These are phyloP conservation scores for Naganishia antarctica DNA, from an alignment of 768 basidiomycete species.

Conservation along the genomic window DNA sequence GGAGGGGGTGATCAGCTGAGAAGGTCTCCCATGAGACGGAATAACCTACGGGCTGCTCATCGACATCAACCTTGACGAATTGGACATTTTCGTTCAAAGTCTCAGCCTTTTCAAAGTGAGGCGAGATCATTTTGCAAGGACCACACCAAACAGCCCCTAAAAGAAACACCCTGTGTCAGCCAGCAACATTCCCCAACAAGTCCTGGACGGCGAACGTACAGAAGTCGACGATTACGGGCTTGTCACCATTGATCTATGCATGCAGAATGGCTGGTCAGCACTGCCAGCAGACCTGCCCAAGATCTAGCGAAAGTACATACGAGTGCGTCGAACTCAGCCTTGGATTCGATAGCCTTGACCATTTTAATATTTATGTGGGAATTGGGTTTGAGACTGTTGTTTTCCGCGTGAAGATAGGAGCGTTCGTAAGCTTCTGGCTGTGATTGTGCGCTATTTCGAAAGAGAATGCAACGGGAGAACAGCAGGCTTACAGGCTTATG, in stretches of 20 bases:
- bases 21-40: neutral
- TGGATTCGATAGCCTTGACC: constrained; percentile 46
- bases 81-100: constrained; percentile 40
- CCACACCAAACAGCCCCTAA: constrained; percentile 44
- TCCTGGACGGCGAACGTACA: constrained; percentile 21
- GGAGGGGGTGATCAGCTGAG: neutral
- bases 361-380: constrained; percentile 31
- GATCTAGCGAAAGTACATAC: constrained; percentile 29
- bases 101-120: constrained; percentile 49
- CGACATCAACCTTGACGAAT: constrained; percentile 51
- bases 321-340: constrained; percentile 42
- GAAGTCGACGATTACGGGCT: constrained; percentile 46
- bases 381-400: neutral
- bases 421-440: neutral
- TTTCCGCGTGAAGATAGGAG: neutral
- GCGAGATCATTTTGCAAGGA: constrained; percentile 50
- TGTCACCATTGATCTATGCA: constrained; percentile 39
- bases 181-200: neutral
- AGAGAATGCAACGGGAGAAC: too few species aligned
- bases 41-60: constrained; percentile 44
- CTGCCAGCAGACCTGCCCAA: too few species aligned
- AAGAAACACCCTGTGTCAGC: neutral
- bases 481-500: neutral
- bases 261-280: neutral
- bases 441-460: too few species aligned